Conservation (phyloP, 2,329 filamentous ascomycete species). For the Diaporthe capsici region DNA sequence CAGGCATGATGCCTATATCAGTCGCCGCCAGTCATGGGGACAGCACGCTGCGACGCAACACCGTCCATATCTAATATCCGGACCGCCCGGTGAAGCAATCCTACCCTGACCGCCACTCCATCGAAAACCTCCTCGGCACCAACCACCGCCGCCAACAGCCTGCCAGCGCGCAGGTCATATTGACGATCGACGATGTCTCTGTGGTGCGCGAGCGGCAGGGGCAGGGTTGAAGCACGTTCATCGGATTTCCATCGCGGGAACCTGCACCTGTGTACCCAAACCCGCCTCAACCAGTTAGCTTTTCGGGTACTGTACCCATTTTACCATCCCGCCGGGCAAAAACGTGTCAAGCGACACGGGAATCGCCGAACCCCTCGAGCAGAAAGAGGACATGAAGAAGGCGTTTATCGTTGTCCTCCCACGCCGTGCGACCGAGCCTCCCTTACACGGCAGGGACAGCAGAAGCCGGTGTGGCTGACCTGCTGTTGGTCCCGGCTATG, state of each 20-base stretch:
- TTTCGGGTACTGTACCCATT: constrained; percentile 37
- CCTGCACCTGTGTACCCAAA: constrained; percentile 20
- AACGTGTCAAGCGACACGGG: constrained; percentile 23
- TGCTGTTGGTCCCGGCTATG: background rate
- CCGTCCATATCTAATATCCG: background rate
- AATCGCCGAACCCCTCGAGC: constrained; percentile 34
- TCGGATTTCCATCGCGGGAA: background rate
- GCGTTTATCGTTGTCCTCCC: constrained; percentile 8
- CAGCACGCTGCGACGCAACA: background rate
- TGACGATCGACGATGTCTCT: background rate
- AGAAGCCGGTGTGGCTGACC: constrained; percentile 20
- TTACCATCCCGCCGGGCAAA: constrained; percentile 33
- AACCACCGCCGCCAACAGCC: constrained; percentile 4
- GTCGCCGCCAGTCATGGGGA: background rate
- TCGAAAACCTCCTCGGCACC: background rate
- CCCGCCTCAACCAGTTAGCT: constrained; percentile 23
- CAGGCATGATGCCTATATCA: background rate
- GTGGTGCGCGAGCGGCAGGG: background rate
- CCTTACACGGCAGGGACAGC: constrained; percentile 9
- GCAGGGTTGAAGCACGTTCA: background rate
- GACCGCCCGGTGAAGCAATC: background rate
- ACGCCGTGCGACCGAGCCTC: background rate
- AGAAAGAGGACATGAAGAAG: no score
- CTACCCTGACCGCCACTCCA: background rate
- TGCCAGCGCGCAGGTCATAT: background rate